Evolutionary conservation across 805 yeast genomes (phyloP).

Genomic region (Aciculoconidium aculeatum): DNA sequence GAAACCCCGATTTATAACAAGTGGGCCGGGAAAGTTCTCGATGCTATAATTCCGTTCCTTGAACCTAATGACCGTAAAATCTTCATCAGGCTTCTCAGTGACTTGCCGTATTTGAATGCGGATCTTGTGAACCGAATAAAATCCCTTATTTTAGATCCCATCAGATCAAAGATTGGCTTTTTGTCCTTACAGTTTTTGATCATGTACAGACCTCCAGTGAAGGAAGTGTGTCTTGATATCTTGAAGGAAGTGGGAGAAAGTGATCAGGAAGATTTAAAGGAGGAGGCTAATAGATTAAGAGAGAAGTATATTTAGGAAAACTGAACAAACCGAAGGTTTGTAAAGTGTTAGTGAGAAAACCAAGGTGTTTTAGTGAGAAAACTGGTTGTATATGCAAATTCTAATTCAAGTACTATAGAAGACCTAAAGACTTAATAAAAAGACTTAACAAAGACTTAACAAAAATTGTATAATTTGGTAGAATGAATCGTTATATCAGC

Average conservation of each 20-base stretch:
- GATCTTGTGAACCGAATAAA: constrained; percentile 59
- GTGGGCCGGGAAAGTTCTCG: constrained; percentile 70
- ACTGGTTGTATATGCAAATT: no score
- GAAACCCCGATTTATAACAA: constrained; percentile 50
- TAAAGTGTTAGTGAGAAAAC: no score
- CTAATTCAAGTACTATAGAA: no score
- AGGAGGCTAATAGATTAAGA: constrained; percentile 41
- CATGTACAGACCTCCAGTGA: constrained; percentile 87
- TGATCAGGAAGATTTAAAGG: constrained; percentile 46
- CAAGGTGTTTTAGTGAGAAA: no score
- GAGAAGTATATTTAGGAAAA: constrained; percentile 47
- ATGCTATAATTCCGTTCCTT: constrained; percentile 74
- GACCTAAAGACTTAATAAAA: no score
- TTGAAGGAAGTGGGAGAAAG: constrained; percentile 39
- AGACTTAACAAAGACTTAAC: no score
- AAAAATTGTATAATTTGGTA: no score
- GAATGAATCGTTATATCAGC: no score
- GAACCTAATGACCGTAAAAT: constrained; percentile 76
- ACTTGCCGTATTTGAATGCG: constrained; percentile 69
- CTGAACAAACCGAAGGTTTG: no score
- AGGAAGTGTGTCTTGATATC: constrained; percentile 45
- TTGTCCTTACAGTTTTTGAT: constrained; percentile 76
- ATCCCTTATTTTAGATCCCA: constrained; percentile 81
- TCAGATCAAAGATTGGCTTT: constrained; percentile 71
- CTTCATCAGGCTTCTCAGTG: constrained; percentile 79